These are phyloP conservation scores for Lipomyces japonicus DNA, from an alignment of 805 yeast species.

Conservation along the genomic window DNA sequence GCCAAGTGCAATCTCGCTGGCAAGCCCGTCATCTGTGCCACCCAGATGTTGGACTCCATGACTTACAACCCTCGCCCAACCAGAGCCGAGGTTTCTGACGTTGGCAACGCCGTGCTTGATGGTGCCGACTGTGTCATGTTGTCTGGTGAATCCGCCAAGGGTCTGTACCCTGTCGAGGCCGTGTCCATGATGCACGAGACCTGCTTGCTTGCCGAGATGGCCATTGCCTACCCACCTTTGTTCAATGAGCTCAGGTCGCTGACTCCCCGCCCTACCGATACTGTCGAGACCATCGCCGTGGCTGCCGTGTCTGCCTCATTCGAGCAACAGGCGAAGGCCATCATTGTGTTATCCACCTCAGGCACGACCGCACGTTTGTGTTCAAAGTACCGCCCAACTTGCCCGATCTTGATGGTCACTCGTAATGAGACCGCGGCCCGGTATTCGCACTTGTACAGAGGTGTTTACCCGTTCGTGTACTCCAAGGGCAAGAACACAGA, in stretches of 20 bases:
- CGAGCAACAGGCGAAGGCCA: constrained; percentile 96
- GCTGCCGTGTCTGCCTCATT: constrained; percentile 95
- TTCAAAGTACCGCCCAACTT: constrained; percentile 95
- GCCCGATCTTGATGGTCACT: constrained; percentile 97
- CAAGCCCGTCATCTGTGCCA: constrained; percentile 99
- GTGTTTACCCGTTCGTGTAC: constrained; percentile 96
- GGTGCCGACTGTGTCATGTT: constrained; percentile 99
- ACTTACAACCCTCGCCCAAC: constrained; percentile 99
- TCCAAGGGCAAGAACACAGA: constrained; percentile 49
- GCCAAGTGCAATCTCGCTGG: constrained; percentile 99
- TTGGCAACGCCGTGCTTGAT: constrained; percentile 97
- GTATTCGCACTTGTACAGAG: constrained; percentile 94
- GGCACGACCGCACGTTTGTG: constrained; percentile 95
- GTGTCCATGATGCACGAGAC: constrained; percentile 99
- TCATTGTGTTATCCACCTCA: constrained; percentile 90
- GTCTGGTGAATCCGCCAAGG: constrained; percentile 99
- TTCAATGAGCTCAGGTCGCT: constrained; percentile 85
- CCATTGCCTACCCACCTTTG: constrained; percentile 76
- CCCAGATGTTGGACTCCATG: constrained; percentile 99
- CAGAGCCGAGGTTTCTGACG: constrained; percentile 99
- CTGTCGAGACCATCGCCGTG: constrained; percentile 94
- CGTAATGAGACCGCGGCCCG: constrained; percentile 92
- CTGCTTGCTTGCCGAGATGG: constrained; percentile 92
- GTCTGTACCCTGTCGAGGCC: constrained; percentile 96
- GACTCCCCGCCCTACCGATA: constrained; percentile 82